Evolutionary conservation across 2,329 filamentous ascomycete genomes (phyloP).

Genomic region (Colletotrichum acutatum): DNA sequence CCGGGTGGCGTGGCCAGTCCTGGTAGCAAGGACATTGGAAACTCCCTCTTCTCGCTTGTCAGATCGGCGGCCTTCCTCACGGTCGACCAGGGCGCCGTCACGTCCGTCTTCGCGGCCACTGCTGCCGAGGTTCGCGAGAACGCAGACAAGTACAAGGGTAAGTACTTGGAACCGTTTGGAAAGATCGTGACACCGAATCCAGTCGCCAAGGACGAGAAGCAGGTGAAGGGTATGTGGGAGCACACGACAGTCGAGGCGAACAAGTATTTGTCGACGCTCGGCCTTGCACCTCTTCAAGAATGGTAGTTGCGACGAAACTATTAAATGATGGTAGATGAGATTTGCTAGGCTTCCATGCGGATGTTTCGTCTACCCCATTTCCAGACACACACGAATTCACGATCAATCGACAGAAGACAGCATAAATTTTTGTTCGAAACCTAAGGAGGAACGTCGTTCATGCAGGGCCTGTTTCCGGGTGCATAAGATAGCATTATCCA

Average conservation of each 20-base stretch:
- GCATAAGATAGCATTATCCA: too few species aligned
- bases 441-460: too few species aligned
- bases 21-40: slow-evolving; percentile 9
- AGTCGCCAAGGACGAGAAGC: slow-evolving; percentile 25
- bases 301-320: not conserved
- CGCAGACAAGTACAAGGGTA: slow-evolving; percentile 33
- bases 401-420: too few species aligned
- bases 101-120: slow-evolving; percentile 38
- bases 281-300: not conserved
- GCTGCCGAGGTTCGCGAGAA: slow-evolving; percentile 28
- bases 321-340: too few species aligned
- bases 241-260: slow-evolving; percentile 35
- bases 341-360: too few species aligned
- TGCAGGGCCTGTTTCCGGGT: too few species aligned
- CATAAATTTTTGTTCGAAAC: too few species aligned
- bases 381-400: too few species aligned
- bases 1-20: slow-evolving; percentile 37
- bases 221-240: slow-evolving; percentile 36
- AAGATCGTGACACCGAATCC: slow-evolving; percentile 26
- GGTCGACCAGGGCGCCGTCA: slow-evolving; percentile 34
- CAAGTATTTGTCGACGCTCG: slow-evolving; percentile 11
- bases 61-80: slow-evolving; percentile 22
- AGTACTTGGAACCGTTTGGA: slow-evolving; percentile 37
- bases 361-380: too few species aligned
- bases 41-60: slow-evolving; percentile 17